Percentiles rank a stretch among this genome's conserved stretches.
Conservation (phyloP, 768 basidiomycete species). For the Termitomyces titanicus region DNA sequence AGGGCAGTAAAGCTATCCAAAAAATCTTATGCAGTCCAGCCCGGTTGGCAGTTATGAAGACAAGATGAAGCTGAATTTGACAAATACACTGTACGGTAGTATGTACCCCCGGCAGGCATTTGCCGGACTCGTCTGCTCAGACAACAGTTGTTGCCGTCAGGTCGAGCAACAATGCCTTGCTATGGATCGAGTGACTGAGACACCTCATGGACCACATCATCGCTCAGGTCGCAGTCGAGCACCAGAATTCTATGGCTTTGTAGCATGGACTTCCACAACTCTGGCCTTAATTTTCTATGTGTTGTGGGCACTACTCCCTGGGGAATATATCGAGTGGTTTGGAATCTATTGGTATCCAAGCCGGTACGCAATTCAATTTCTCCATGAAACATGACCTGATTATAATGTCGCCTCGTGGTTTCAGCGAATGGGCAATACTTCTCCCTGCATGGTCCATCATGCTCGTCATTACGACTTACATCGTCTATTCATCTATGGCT, state of each 20-base stretch:
- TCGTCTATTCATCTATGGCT: constrained; percentile 73
- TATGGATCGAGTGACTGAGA: neutral
- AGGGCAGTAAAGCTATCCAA: neutral
- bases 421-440: constrained; percentile 82
- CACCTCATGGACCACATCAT: neutral
- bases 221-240: constrained; percentile 48
- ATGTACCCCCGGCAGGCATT: no score
- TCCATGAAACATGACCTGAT: neutral
- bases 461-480: constrained; percentile 70
- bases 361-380: constrained; percentile 42
- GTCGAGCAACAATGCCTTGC: neutral
- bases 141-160: neutral
- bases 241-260: constrained; percentile 89
- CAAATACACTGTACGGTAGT: no score
- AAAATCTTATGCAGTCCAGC: neutral
- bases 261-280: constrained; percentile 77
- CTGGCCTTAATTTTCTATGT: constrained; percentile 67
- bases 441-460: constrained; percentile 77
- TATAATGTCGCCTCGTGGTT: neutral
- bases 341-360: constrained; percentile 89
- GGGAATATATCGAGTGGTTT: constrained; percentile 56
- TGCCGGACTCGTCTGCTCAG: neutral
- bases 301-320: constrained; percentile 80
- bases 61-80: neutral
- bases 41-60: neutral